Percentiles rank a stretch among this genome's conserved stretches.
Evolutionary conservation across 2,329 filamentous ascomycete genomes (phyloP).

Genomic region (Botrytis aclada): DNA sequence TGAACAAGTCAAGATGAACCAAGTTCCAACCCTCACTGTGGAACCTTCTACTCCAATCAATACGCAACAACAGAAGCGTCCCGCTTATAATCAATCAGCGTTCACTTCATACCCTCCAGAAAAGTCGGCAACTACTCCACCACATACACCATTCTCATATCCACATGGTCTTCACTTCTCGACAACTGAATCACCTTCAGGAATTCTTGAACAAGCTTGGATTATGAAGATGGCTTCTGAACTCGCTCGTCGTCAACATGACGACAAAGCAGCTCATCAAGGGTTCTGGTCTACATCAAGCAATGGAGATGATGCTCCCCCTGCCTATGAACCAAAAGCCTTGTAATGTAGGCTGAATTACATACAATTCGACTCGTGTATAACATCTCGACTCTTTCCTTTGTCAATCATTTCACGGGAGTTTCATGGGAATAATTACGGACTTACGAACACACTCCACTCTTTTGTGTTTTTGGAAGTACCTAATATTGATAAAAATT

Average conservation of each 20-base stretch:
- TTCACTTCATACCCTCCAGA: slow-evolving; percentile 26
- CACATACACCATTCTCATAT: slow-evolving; percentile 19
- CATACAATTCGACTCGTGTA: neutral
- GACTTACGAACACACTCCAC: slow-evolving; percentile 20
- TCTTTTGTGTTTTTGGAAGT: slow-evolving; percentile 20
- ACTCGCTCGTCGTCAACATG: slow-evolving; percentile 81
- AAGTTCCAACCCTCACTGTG: slow-evolving; percentile 1
- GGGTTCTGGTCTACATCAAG: slow-evolving; percentile 43
- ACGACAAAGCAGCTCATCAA: slow-evolving; percentile 64
- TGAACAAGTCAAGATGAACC: slow-evolving; percentile 23
- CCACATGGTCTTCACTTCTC: slow-evolving; percentile 25
- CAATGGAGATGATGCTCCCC: slow-evolving; percentile 52
- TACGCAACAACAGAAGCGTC: slow-evolving; percentile 22
- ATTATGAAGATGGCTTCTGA: slow-evolving; percentile 92
- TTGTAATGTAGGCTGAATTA: slow-evolving; percentile 20
- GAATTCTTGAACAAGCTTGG: slow-evolving; percentile 62
- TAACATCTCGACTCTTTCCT: slow-evolving; percentile 2
- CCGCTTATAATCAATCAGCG: slow-evolving; percentile 21
- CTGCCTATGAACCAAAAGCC: slow-evolving; percentile 53
- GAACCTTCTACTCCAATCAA: slow-evolving; percentile 25
- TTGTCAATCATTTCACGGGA: neutral
- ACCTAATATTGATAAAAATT: slow-evolving; percentile 8
- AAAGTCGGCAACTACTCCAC: slow-evolving; percentile 22
- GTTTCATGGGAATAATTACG: neutral
- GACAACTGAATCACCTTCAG: slow-evolving; percentile 25